Evolutionary conservation across 1,139 yeast genomes (phyloP).

Genomic region (Zygosaccharomyces sapae): DNA sequence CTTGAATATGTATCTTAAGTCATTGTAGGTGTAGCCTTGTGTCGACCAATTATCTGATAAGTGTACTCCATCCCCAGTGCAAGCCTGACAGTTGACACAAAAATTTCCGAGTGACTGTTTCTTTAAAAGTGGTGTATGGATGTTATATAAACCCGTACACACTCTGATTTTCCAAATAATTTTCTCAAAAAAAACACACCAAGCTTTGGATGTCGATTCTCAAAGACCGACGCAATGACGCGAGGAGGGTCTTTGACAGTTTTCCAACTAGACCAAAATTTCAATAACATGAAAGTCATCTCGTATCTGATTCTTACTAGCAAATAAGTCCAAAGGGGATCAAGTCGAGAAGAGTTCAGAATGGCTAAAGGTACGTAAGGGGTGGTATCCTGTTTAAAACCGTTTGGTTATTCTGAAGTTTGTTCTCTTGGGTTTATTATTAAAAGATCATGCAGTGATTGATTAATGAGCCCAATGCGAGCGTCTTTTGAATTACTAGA

Average conservation of each 20-base stretch:
- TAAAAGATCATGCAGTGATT: no score
- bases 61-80: no score
- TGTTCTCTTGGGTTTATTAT: slow-evolving; percentile 1
- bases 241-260: not conserved
- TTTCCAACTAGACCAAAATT: slow-evolving; percentile 4
- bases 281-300: not conserved
- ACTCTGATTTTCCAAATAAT: not conserved
- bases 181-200: not conserved
- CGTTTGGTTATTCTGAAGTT: slow-evolving; percentile 35
- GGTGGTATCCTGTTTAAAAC: slow-evolving; percentile 40
- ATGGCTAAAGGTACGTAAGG: slow-evolving; percentile 41
- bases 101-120: slow-evolving; percentile 3
- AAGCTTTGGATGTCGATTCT: no score
- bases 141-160: not conserved
- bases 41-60: no score
- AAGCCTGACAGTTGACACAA: no score
- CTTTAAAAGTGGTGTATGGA: not conserved
- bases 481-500: slow-evolving; percentile 6
- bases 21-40: no score
- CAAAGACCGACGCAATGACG: not conserved
- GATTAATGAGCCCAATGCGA: slow-evolving; percentile 2
- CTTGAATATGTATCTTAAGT: no score
- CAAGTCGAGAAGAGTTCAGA: slow-evolving; percentile 27
- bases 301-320: not conserved
- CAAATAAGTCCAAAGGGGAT: not conserved